Conservation (phyloP, 345 rosid genomes). For the Arabidopsis suecica region DNA sequence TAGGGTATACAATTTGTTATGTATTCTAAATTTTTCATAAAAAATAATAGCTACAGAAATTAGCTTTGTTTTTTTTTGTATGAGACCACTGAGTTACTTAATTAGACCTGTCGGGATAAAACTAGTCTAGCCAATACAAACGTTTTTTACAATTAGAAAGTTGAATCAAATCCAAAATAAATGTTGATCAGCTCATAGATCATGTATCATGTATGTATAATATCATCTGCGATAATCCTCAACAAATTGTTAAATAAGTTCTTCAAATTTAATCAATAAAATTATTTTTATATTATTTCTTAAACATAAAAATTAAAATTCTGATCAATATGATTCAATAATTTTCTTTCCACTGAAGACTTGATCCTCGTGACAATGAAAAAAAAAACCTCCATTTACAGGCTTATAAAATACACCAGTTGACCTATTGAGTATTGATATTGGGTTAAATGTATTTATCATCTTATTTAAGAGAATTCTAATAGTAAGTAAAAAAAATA, state of each 20-base stretch:
- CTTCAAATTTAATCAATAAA: neutral
- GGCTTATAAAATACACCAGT: no score
- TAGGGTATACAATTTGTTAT: no score
- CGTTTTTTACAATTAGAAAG: neutral
- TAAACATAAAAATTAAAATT: no score
- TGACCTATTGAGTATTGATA: no score
- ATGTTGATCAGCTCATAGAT: neutral
- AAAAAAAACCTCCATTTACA: no score
- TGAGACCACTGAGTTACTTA: neutral
- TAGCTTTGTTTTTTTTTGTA: neutral
- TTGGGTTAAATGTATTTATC: no score
- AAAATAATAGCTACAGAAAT: neutral
- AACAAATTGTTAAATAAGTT: neutral
- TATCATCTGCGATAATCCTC: neutral
- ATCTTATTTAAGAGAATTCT: no score
- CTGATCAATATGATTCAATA: no score
- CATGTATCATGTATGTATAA: neutral
- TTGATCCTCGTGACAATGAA: no score
- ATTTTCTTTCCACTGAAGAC: no score
- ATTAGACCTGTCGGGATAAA: neutral
- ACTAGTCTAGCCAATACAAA: neutral
- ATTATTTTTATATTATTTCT: no score
- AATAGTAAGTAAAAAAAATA: neutral
- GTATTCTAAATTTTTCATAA: neutral
- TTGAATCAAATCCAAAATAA: neutral